Evolutionary conservation across 768 basidiomycete genomes (phyloP).

Genomic region (Daedaleopsis sinensis): DNA sequence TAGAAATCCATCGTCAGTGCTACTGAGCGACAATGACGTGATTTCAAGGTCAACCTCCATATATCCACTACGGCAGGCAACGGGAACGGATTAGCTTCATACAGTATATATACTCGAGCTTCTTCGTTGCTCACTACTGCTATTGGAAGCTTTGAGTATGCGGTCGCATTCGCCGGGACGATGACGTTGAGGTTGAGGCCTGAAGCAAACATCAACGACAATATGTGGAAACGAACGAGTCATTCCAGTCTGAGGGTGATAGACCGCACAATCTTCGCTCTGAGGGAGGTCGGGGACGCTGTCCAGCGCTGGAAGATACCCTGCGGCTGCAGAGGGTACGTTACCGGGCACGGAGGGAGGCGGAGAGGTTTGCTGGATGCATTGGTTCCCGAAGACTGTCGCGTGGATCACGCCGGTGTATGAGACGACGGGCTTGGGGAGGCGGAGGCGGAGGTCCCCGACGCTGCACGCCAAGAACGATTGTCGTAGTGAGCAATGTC

Average conservation of each 20-base stretch:
- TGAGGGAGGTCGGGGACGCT: background rate
- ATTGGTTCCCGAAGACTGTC: conserved; percentile 22
- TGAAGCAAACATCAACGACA: conserved; percentile 9
- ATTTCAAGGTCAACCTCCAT: background rate
- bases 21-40: background rate
- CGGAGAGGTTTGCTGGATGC: conserved; percentile 16
- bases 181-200: conserved; percentile 59
- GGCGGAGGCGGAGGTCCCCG: conserved; percentile 24
- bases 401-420: conserved; percentile 20
- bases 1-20: background rate
- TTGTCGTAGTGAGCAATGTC: background rate
- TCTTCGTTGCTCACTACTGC: conserved; percentile 3
- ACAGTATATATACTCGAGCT: background rate
- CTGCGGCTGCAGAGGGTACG: background rate
- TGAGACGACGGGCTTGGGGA: conserved; percentile 10
- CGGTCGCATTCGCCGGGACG: conserved; percentile 43
- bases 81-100: background rate
- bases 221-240: no score
- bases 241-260: background rate
- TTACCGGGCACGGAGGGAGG: conserved; percentile 3
- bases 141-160: conserved; percentile 21
- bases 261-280: conserved; percentile 20
- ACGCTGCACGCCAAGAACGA: conserved; percentile 2
- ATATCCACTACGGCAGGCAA: conserved; percentile 7
- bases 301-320: background rate